Conservation (phyloP, 179 eudicot species). For the Silene coronaria region DNA sequence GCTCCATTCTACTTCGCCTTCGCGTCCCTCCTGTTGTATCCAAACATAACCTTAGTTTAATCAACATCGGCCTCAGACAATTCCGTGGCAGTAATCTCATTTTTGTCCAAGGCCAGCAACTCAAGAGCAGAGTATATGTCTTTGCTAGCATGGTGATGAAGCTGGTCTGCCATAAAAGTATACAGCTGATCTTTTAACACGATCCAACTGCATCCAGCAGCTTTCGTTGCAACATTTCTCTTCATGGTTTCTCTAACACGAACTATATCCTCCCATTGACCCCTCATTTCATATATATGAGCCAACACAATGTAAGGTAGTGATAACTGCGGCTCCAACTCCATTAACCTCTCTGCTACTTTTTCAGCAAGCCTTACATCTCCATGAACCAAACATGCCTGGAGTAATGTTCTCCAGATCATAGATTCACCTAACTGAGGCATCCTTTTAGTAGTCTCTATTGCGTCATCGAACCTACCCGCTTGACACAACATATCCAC, state of each 20-base stretch:
- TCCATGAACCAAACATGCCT: conserved; percentile 32
- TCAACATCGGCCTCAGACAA: background rate
- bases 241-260: conserved; percentile 57
- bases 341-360: conserved; percentile 45
- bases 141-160: conserved; percentile 37
- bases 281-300: conserved; percentile 52
- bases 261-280: conserved; percentile 71
- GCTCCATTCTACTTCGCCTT: background rate
- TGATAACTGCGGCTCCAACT: conserved; percentile 47
- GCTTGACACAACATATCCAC: conserved; percentile 50
- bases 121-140: conserved; percentile 39
- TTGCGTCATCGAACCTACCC: conserved; percentile 52
- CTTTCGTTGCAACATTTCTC: conserved; percentile 31
- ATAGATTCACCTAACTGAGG: conserved; percentile 32
- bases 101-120: conserved; percentile 42
- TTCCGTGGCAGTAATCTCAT: conserved; percentile 11
- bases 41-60: background rate
- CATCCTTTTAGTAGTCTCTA: conserved; percentile 39
- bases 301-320: conserved; percentile 55
- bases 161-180: conserved; percentile 40
- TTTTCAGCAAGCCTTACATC: conserved; percentile 50
- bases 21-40: background rate
- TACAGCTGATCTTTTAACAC: conserved; percentile 33
- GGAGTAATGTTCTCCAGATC: conserved; percentile 48
- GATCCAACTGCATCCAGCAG: conserved; percentile 55